Evolutionary conservation across 495 filamentous ascomycete genomes (phyloP).

Genomic region (Xylaria scruposa): DNA sequence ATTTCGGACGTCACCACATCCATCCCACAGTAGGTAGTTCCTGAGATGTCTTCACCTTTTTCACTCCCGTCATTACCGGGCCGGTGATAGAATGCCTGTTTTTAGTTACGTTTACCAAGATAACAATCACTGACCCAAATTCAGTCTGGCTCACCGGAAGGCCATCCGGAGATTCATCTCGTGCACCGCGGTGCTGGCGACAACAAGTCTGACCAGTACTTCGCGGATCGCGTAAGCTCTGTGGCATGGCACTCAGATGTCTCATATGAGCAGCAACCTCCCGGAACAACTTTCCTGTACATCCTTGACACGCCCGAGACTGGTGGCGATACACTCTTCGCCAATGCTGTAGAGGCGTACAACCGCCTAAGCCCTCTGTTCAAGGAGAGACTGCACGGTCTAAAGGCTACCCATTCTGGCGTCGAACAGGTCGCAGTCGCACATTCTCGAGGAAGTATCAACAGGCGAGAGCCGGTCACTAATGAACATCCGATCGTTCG

Average conservation of each 20-base stretch:
- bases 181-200: slow-evolving; percentile 76
- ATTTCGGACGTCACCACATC: slow-evolving; percentile 86
- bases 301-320: slow-evolving; percentile 76
- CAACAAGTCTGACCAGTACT: slow-evolving; percentile 61
- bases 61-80: neutral
- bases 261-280: slow-evolving; percentile 83
- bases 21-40: slow-evolving; percentile 63
- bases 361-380: slow-evolving; percentile 75
- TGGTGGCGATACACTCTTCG: slow-evolving; percentile 82
- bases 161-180: slow-evolving; percentile 76
- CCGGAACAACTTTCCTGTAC: slow-evolving; percentile 83
- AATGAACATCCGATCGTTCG: slow-evolving; percentile 76
- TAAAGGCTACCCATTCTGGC: slow-evolving; percentile 79
- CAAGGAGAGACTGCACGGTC: slow-evolving; percentile 73
- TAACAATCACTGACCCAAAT: neutral
- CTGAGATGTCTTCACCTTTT: neutral
- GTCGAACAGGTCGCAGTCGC: slow-evolving; percentile 71
- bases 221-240: slow-evolving; percentile 69
- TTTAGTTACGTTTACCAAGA: neutral
- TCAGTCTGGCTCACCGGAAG: slow-evolving; percentile 69
- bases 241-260: slow-evolving; percentile 85
- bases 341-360: slow-evolving; percentile 76
- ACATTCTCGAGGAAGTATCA: slow-evolving; percentile 62
- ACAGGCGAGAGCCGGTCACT: slow-evolving; percentile 72
- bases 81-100: neutral